Evolutionary conservation across 2,329 filamentous ascomycete genomes (phyloP), one percentile per base, ranked within the genome.

Genomic region (Beauveria bassiana): DNA sequence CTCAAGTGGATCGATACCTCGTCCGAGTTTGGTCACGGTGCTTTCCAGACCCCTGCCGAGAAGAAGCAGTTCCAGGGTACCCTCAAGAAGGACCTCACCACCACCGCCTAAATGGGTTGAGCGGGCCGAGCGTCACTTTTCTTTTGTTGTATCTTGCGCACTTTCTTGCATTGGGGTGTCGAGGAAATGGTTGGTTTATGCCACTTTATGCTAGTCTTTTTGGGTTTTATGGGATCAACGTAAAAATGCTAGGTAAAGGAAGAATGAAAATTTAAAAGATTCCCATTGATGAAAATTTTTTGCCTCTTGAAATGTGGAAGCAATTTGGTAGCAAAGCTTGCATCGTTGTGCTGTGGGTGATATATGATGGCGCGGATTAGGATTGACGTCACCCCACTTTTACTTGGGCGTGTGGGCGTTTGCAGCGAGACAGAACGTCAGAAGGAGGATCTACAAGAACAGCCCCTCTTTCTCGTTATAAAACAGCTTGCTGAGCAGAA

Each of bases 1-100:
- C 90, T 99, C 84, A 99, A 99, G 84, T 99, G 95, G 95, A 99
- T 99, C 89, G 95, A 99, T 76, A 99, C 95, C 73, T 97, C 93
- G 66, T 97, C 93, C 83, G 96, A 99, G 86, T 99, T 99, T 81
- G 95, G 95, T 81, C 95, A 99, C 85, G 95, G 95, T 87, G 93
- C 92, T 75, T 99, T 96, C 91, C 95, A 99, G 86, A 99, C 95
- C 68, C 84, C 89, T 70, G 89, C 90, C 76, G 95, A 99, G 90
- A 99, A 99, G 92, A 91, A 90, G 83, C 87, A 91, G 78, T 95
- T 91, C 86, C 79, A 96, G 81, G 95, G 95, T 83, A 96, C 92
- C 64, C 91, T 99, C 90, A 99, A 99, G 92, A 99, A 98, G 91
- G 95, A 99, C 72, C 77, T 86, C 64, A 78, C 85, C 64, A 79